Base-by-base conservation (phyloP, 352 stramenopile genomes). In the Phytophthora fragariae region DNA sequence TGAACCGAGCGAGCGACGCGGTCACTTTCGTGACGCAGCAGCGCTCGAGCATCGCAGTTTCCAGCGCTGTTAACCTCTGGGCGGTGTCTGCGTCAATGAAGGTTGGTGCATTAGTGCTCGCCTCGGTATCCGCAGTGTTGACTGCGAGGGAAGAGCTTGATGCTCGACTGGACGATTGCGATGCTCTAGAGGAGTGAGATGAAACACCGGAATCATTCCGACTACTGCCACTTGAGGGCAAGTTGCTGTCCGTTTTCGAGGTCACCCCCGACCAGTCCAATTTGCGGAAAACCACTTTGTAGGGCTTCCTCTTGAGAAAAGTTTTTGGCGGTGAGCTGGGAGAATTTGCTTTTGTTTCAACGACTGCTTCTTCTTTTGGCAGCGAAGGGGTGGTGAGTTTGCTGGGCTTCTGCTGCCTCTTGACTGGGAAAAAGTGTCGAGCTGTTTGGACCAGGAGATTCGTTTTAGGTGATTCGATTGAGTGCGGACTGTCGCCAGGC, bases 281-380 rank as follows among this genome's bases (percentile, higher is more conserved):
- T 44, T 87, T 88, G 46, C 79, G 71, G 44, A 92, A 91, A 6
- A 92, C 83, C 21, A 91, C 77, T 63, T 90, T 87, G 72, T 87
- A 87, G 15, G 80, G 85, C 52, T 92, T 92, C n/a, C 83, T 82
- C 63, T 86, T 90, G 37, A 92, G 74, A 60, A 92, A 92, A 8
- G 68, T 60, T 50, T 65, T 73, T 15, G 63, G 35, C 24, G 57
- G 68, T 27, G 55, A 47, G 52, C 14, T 41, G 10, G 44, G 15
- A 1, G 44, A 74, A 19, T 65, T 76, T 9, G 24, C 39, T 44
- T 69, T 59, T 29, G 24, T 14, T 49, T 49, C 58, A 15, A 11
- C 35, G 44, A 46, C 27, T 69, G 35, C 15, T 54, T 62, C 64
- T 44, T 65, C 52, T 21, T 70, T 56, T 19, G 41, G 46, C 11